Evolutionary conservation across 257 asterid genomes (phyloP).

Genomic region (Ballota nigra): DNA sequence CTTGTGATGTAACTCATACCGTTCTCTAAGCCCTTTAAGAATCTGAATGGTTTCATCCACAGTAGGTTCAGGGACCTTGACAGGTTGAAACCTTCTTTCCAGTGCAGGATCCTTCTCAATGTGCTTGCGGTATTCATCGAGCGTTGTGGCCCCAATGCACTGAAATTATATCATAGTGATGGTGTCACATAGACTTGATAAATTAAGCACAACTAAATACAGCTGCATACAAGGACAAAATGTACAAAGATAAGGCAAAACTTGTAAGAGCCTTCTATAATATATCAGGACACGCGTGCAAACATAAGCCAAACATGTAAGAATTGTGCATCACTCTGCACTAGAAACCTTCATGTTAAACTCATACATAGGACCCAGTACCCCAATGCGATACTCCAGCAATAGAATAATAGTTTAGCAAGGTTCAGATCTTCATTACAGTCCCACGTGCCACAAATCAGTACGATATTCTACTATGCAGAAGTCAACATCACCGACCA

Average conservation of each 20-base stretch:
- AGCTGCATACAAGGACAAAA: not conserved
- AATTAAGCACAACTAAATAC: conserved; percentile 13
- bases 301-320: not conserved
- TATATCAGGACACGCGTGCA: not conserved
- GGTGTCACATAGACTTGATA: not conserved
- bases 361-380: not conserved
- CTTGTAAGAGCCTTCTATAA: not conserved
- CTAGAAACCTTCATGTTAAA: not conserved
- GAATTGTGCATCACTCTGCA: not conserved
- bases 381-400: not conserved
- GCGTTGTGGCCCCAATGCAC: conserved; percentile 98
- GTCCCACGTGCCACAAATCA: not conserved
- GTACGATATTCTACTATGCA: not conserved
- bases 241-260: not conserved
- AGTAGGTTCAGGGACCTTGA: conserved; percentile 93
- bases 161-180: conserved; percentile 25
- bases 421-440: no score
- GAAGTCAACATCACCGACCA: not conserved
- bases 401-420: no score
- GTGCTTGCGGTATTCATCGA: conserved; percentile 87
- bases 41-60: conserved; percentile 95
- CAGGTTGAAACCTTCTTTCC: conserved; percentile 96
- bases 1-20: conserved; percentile 96
- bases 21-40: conserved; percentile 82
- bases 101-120: conserved; percentile 98